A percentile compares a stretch with the other conserved stretches of the same genome.
phyloP scores from a whole-genome alignment of 257 asterid species.

The Thymus mandschuricus region DNA sequence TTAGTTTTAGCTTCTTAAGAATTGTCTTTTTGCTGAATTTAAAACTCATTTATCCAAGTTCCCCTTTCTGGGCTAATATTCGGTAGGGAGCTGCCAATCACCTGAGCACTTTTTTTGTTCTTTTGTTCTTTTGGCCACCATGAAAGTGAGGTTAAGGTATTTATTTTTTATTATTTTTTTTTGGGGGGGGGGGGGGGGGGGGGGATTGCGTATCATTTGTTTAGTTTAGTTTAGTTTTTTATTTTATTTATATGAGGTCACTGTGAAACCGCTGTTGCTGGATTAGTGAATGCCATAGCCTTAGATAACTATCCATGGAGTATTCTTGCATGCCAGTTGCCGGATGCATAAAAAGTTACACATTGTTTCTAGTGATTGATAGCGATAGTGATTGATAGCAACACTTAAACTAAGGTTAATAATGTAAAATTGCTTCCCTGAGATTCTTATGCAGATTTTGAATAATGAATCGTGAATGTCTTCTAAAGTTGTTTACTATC shows the following conservation, averaged over 20 bases:
- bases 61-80: background rate
- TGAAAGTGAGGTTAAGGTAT: background rate
- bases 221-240: too few species aligned
- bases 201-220: background rate
- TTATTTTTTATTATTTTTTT: too few species aligned
- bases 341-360: background rate
- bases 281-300: constrained; percentile 7
- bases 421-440: background rate
- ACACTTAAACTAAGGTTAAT: background rate
- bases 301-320: background rate
- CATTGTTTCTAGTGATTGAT: too few species aligned
- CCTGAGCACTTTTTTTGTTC: background rate
- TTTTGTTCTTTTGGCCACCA: background rate
- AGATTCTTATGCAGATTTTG: background rate
- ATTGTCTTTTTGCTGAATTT: background rate
- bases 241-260: background rate
- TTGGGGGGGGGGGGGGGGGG: background rate
- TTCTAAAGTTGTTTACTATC: background rate
- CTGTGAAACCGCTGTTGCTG: too few species aligned
- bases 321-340: background rate
- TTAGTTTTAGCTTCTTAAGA: background rate
- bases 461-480: background rate
- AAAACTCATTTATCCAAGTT: background rate
- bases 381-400: too few species aligned
- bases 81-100: background rate